Evolutionary conservation across 129 eudicot species (phyloP).

Genomic region (Flaveria sonorensis): DNA sequence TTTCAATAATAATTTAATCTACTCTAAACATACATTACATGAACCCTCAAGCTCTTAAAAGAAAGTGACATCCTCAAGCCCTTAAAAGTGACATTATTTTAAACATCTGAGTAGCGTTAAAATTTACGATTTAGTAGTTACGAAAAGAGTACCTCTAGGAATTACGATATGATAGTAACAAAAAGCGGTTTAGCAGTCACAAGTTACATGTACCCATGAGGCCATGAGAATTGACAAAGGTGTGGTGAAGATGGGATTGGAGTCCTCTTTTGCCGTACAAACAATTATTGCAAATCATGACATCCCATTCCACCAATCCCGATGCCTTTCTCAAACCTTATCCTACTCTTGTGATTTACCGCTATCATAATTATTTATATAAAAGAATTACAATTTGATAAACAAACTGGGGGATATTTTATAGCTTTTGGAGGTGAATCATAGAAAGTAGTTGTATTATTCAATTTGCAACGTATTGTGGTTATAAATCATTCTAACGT

Average conservation of each 20-base stretch:
- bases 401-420: background rate
- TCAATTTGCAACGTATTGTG: too few relatives aligned
- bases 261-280: background rate
- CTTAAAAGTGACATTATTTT: too few relatives aligned
- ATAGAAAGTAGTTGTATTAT: too few relatives aligned
- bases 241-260: background rate
- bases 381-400: background rate
- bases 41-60: too few relatives aligned
- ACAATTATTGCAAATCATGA: background rate
- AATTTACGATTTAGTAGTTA: too few relatives aligned
- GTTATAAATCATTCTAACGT: too few relatives aligned
- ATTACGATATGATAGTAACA: too few relatives aligned
- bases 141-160: too few relatives aligned
- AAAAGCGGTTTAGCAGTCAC: background rate
- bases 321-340: background rate
- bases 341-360: background rate
- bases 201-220: background rate
- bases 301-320: background rate
- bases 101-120: too few relatives aligned
- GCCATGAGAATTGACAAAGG: background rate
- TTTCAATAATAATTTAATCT: too few relatives aligned
- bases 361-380: background rate
- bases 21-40: too few relatives aligned
- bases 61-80: too few relatives aligned
- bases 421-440: background rate